phyloP scores from a whole-genome alignment of 352 stramenopile species.

The Peronospora farinosa region DNA sequence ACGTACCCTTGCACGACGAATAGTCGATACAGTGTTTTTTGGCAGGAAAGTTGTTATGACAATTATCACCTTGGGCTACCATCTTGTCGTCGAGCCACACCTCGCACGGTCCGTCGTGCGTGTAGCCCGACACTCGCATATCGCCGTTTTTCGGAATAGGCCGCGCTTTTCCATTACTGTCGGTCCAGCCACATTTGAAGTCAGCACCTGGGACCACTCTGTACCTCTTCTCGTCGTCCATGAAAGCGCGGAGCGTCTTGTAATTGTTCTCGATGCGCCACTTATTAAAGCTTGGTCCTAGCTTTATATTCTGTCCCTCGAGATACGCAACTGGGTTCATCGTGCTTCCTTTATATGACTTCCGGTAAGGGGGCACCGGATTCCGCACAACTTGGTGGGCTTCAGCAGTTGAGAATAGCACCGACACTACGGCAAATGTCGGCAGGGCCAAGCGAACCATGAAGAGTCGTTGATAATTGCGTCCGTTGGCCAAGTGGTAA shows the following conservation, averaged over 20 bases:
- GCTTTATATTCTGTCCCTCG: conserved; percentile 31
- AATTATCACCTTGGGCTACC: conserved; percentile 24
- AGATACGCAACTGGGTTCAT: conserved; percentile 44
- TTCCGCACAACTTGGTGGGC: conserved; percentile 36
- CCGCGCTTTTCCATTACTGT: conserved; percentile 21
- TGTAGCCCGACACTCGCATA: conserved; percentile 41
- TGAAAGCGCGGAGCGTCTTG: conserved; percentile 36
- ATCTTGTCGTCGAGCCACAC: conserved; percentile 32
- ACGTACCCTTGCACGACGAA: conserved; percentile 21
- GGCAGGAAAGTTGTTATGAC: conserved; percentile 25
- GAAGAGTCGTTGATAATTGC: not conserved
- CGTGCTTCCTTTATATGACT: conserved; percentile 26
- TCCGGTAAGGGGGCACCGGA: conserved; percentile 25
- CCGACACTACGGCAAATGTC: conserved; percentile 16
- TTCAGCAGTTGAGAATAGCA: conserved; percentile 17
- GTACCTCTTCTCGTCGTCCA: conserved; percentile 32
- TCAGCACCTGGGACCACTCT: conserved; percentile 19
- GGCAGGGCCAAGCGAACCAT: conserved; percentile 17
- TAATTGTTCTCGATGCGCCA: not conserved
- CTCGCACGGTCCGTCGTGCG: conserved; percentile 34
- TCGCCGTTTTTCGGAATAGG: conserved; percentile 24
- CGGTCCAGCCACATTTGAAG: conserved; percentile 34
- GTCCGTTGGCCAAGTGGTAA: not conserved
- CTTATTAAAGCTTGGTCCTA: too few species aligned
- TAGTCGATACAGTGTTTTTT: conserved; percentile 27